These are phyloP conservation scores for Rhododendron kiyosumense DNA, from an alignment of 148 eudicot genomes.

Conservation along the genomic window DNA sequence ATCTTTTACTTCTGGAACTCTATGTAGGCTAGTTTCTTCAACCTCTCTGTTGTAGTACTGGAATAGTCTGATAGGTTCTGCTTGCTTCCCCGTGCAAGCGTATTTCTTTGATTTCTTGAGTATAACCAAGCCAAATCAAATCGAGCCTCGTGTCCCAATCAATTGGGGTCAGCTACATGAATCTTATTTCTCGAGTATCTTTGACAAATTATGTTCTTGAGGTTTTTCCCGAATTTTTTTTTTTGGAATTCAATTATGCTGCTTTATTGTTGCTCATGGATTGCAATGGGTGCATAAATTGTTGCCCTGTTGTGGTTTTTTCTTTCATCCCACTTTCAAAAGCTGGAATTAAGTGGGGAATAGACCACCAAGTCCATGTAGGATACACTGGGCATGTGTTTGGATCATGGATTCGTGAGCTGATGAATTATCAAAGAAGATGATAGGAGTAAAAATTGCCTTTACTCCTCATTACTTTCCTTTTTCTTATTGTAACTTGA, in stretches of 20 bases:
- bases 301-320: background rate
- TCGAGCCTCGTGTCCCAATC: no score
- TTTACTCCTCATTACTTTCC: background rate
- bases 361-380: background rate
- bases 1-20: background rate
- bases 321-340: background rate
- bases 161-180: no score
- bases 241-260: background rate
- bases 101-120: background rate
- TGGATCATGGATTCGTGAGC: background rate
- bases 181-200: background rate
- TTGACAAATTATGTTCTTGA: background rate
- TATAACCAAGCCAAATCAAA: background rate
- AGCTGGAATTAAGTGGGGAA: background rate
- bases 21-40: background rate
- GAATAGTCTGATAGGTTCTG: background rate
- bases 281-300: background rate
- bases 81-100: background rate
- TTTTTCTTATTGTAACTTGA: background rate
- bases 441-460: background rate
- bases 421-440: background rate
- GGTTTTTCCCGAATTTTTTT: background rate
- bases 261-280: background rate
- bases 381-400: no score
- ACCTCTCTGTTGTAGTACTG: background rate